phyloP scores from a whole-genome alignment of 140 eudicot species.

The Anethum foeniculum region DNA sequence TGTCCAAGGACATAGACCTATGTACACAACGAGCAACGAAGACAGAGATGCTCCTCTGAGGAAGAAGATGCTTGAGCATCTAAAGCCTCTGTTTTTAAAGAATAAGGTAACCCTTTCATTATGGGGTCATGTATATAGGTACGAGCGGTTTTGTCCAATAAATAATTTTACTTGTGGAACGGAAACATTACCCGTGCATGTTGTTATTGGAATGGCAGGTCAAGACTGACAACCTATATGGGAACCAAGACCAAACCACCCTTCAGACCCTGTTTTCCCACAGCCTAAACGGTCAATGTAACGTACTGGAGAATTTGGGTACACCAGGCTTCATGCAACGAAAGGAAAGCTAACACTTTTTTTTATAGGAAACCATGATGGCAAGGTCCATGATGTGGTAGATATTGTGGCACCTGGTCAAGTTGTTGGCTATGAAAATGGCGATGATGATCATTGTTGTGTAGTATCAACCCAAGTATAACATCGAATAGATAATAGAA shows the following conservation, averaged over 20 bases:
- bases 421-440: conserved; percentile 36
- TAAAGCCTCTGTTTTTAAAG: conserved; percentile 73
- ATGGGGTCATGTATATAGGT: conserved; percentile 97
- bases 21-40: conserved; percentile 90
- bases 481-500: too few species aligned
- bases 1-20: conserved; percentile 96
- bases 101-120: conserved; percentile 76
- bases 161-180: conserved; percentile 72
- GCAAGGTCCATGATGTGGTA: conserved; percentile 70
- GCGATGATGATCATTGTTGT: not conserved
- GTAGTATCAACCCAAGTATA: too few species aligned
- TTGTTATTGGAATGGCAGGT: conserved; percentile 97
- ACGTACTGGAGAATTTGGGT: conserved; percentile 91
- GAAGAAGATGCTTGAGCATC: conserved; percentile 54
- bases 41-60: conserved; percentile 49
- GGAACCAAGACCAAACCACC: conserved; percentile 72
- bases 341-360: conserved; percentile 62
- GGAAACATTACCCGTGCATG: conserved; percentile 58
- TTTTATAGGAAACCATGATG: conserved; percentile 88
- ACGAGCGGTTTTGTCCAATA: conserved; percentile 88
- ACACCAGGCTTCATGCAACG: conserved; percentile 64
- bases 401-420: conserved; percentile 76
- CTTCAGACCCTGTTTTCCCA: conserved; percentile 54
- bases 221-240: conserved; percentile 91
- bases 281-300: conserved; percentile 66